Evolutionary conservation across 2,329 filamentous ascomycete genomes (phyloP).

Genomic region (Phyllosticta capitalensis): DNA sequence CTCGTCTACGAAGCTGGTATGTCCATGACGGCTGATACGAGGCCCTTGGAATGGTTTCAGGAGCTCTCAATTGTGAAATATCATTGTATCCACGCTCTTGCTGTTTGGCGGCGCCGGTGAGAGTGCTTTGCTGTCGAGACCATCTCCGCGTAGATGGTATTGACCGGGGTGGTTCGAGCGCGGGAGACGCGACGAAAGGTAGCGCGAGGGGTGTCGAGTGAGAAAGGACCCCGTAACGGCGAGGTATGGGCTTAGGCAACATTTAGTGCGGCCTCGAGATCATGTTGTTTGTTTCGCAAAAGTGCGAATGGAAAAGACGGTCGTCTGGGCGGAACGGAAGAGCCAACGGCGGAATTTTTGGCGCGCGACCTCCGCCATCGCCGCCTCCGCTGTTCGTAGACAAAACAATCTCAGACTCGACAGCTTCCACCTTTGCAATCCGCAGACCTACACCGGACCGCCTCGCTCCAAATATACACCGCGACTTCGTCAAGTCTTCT

Average conservation of each 20-base stretch:
- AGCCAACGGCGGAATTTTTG: slow-evolving; percentile 9
- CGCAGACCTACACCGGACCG: background rate
- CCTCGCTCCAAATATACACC: background rate
- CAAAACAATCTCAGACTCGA: background rate
- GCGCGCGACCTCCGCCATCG: slow-evolving; percentile 4
- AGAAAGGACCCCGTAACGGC: background rate
- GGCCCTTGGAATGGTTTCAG: background rate
- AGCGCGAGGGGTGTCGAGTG: slow-evolving; percentile 19
- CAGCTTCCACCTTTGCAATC: background rate
- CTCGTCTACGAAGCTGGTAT: background rate
- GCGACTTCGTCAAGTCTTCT: background rate
- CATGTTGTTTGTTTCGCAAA: background rate
- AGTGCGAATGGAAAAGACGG: background rate
- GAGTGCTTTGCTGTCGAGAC: background rate
- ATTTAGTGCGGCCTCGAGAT: background rate
- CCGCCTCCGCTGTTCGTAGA: background rate
- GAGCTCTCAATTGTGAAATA: background rate
- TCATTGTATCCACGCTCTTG: background rate
- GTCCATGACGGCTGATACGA: background rate
- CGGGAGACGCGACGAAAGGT: slow-evolving; percentile 31
- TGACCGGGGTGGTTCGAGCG: slow-evolving; percentile 19
- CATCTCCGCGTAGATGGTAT: background rate
- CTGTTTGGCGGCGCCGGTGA: background rate
- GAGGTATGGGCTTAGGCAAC: background rate
- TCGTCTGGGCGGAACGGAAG: background rate